These are phyloP conservation scores for Leishmania tarentolae DNA, from an alignment of 208 protist genomes.

Conservation along the genomic window DNA sequence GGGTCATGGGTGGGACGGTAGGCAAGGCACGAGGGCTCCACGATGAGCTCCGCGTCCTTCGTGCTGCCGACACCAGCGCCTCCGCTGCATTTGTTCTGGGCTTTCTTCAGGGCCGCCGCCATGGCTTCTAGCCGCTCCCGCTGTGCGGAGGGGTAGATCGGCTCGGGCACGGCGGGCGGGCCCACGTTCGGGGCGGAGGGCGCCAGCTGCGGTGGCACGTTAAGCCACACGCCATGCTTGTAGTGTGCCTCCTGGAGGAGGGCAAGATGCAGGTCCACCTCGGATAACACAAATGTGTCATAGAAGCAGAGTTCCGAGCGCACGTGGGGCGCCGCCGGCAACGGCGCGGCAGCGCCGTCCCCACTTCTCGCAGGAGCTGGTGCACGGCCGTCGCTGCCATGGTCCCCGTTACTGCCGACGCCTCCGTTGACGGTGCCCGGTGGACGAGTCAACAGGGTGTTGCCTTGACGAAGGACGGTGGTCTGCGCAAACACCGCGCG, in stretches of 20 bases:
- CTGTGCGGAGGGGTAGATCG: slow-evolving; percentile 42
- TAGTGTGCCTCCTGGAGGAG: slow-evolving; percentile 67
- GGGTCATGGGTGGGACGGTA: slow-evolving; percentile 55
- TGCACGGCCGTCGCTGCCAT: neutral
- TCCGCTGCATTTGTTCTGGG: neutral
- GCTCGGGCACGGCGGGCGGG: slow-evolving; percentile 50
- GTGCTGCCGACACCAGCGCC: neutral
- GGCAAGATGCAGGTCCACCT: slow-evolving; percentile 46
- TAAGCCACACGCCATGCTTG: slow-evolving; percentile 78
- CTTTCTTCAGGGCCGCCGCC: slow-evolving; percentile 10
- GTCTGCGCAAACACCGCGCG: neutral
- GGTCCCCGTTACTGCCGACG: neutral
- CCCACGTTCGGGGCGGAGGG: slow-evolving; percentile 34
- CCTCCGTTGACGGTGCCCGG: neutral
- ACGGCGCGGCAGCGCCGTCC: neutral
- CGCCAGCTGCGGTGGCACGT: slow-evolving; percentile 76
- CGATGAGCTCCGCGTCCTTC: slow-evolving; percentile 5
- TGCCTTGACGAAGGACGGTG: neutral
- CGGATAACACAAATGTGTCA: slow-evolving; percentile 28
- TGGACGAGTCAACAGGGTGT: neutral
- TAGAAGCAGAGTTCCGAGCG: slow-evolving; percentile 17
- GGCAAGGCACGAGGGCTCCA: slow-evolving; percentile 16
- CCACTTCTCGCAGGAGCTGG: neutral
- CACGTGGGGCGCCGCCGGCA: neutral
- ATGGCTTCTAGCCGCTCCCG: slow-evolving; percentile 36